These are phyloP conservation scores for Xylaria nigripes DNA, from an alignment of 495 filamentous ascomycete species.

Conservation along the genomic window DNA sequence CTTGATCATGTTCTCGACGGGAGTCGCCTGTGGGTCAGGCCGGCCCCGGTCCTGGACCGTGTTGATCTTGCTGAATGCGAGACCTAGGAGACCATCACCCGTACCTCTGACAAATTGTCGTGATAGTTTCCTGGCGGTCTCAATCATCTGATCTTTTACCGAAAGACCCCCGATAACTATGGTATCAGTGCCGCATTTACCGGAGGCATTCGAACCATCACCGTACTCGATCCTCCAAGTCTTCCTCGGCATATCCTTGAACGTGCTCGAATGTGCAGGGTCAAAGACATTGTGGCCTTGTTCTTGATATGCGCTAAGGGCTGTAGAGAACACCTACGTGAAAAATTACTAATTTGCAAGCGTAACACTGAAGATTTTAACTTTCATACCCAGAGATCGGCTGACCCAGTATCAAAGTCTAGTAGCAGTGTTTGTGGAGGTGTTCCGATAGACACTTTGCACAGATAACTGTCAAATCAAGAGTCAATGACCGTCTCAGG, in stretches of 20 bases:
- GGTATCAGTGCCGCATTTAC: slow-evolving; percentile 61
- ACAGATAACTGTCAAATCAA: slow-evolving; percentile 38
- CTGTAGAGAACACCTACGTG: slow-evolving; percentile 53
- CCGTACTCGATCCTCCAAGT: slow-evolving; percentile 69
- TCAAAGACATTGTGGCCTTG: slow-evolving; percentile 47
- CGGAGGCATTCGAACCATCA: slow-evolving; percentile 63
- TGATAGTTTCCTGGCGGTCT: slow-evolving; percentile 60
- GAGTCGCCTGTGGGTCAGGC: slow-evolving; percentile 54
- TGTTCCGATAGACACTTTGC: slow-evolving; percentile 57
- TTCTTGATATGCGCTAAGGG: slow-evolving; percentile 35
- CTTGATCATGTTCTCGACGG: slow-evolving; percentile 68
- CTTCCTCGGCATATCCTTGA: slow-evolving; percentile 39
- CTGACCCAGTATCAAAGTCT: slow-evolving; percentile 71
- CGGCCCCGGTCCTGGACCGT: slow-evolving; percentile 43
- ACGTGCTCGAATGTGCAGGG: slow-evolving; percentile 54
- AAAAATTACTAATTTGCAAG: slow-evolving; percentile 13
- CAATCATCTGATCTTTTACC: slow-evolving; percentile 60
- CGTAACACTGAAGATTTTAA: background rate
- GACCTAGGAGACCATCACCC: slow-evolving; percentile 67
- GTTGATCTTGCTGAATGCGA: slow-evolving; percentile 65
- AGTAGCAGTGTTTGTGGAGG: slow-evolving; percentile 57
- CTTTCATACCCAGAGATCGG: slow-evolving; percentile 65
- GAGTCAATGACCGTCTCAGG: background rate
- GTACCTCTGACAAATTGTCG: slow-evolving; percentile 48
- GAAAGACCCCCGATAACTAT: slow-evolving; percentile 60